Evolutionary conservation across 768 basidiomycete genomes (phyloP), one percentile per base, ranked within the genome.

Genomic region (Serpula lacrymans): DNA sequence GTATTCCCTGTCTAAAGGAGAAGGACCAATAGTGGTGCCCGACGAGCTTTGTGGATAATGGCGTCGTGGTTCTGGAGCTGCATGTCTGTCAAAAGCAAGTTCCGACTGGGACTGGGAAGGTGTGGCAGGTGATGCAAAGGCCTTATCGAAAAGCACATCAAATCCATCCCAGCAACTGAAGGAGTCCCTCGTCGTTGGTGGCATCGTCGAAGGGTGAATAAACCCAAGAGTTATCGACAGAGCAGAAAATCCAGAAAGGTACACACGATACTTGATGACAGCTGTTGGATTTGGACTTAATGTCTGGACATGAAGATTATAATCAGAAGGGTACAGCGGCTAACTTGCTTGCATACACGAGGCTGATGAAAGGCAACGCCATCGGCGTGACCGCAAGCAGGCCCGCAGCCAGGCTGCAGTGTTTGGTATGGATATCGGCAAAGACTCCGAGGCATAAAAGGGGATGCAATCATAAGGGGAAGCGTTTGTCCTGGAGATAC

Each of bases 111-210:
- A 60, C 58, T 45, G 26, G 55, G 21, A 29, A 55, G 51, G 35
- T 41, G 55, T 18, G 49, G 47, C 41, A 43, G 48, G 36, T 39
- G 46, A 36, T 32, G 17, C 29, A 39, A n/a, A n/a, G n/a, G 30
- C 25, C 39, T 22, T 27, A 20, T 44, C 33, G 46, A 60, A 49
- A 41, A 40, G 58, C 20, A 34, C 46, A 23, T 60, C 59, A 36
- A 63, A 60, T 37, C 53, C 56, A 29, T 60, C 59, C 56, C 53
- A 60, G 18, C 59, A 63, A 7, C 59, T 56, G 60, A 60, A 60
- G 8, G 59, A 63, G 31, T 61, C 59, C 10, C 51, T 58, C 36
- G 51, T 60, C 23, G 58, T 60, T 46, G 59, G 60, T 28, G 61
- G 57, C 55, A 63, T 60, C n/a, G 51, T 41, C 14, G 33, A 23